Base-by-base conservation (phyloP, 2,329 filamentous ascomycete species). In the Neospermospora avenae region DNA sequence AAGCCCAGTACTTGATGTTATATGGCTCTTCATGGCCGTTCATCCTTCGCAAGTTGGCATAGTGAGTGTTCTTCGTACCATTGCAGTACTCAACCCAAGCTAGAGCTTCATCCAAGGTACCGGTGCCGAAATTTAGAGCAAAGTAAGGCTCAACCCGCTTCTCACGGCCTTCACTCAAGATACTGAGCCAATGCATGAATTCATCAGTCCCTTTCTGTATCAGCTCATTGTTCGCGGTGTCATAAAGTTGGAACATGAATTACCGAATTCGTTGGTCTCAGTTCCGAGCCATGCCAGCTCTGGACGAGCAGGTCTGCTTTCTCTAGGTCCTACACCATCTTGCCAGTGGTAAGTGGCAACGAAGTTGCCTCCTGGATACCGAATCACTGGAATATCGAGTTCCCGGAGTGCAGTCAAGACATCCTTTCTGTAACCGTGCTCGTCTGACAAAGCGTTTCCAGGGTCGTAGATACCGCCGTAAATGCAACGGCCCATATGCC, bases 71-170 rank as follows among this genome's bases (percentile, higher is more conserved):
- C 58, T 81, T 79, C n/a, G 81, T 84, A 2, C 85, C 86, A 76
- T 95, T 95, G 78, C 91, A 95, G 77, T 95, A 95, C 72, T 95
- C 90, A 20, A 95, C 79, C 90, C 90, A 95, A 11, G 81, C 89
- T 34, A 93, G 79, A 1, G 78, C 82, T 74, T 78, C 77, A 61
- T 78, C 74, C 4, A 67, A 74, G 41, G 78, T 86, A 63, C 88
- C 90, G 2, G 90, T 95, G 59, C 90, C 90, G 73, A 95, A 87
- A 77, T 95, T 95, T 59, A 95, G 77, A 63, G 84, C 87, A 42
- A 95, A 79, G 72, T 92, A 95, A 4, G 90, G 90, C 77, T 93
- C 88, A 0, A 89, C 88, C 22, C 83, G 81, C 25, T 84, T 79
- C 10, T 80, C 75, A 28, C 68, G 68, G 68, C 88, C 85, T 6